Conservation (phyloP, 192 early-diverging fungal species). For the Mortierella antarctica region DNA sequence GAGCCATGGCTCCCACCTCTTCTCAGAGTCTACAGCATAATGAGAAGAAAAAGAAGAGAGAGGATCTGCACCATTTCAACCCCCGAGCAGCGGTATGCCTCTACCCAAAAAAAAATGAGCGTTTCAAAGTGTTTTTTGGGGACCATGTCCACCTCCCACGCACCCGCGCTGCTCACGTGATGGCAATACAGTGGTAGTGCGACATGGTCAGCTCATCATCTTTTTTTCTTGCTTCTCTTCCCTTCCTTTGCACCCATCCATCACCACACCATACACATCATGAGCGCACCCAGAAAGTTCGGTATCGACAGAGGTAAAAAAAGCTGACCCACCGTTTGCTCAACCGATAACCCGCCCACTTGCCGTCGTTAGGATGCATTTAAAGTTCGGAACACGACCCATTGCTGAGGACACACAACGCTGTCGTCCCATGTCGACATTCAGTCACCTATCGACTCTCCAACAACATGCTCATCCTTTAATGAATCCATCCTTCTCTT, state of each 20-base stretch:
- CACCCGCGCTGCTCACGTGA: too few relatives aligned
- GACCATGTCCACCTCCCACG: too few relatives aligned
- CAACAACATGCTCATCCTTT: neutral
- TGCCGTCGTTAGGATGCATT: neutral
- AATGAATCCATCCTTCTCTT: conserved; percentile 1
- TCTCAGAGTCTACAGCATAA: too few relatives aligned
- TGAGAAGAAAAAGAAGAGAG: too few relatives aligned
- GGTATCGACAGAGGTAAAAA: conserved; percentile 52
- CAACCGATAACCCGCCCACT: neutral
- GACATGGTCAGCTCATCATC: conserved; percentile 1
- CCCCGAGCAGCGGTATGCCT: too few relatives aligned
- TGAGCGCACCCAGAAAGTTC: conserved; percentile 44
- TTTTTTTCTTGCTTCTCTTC: conserved; percentile 1
- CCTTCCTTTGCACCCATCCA: neutral
- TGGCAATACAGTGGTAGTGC: too few relatives aligned
- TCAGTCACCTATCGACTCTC: conserved; percentile 1
- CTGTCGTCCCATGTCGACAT: neutral
- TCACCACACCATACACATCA: conserved; percentile 10
- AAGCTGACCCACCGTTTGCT: too few relatives aligned
- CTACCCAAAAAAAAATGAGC: too few relatives aligned
- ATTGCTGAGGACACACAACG: neutral
- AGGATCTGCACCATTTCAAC: too few relatives aligned
- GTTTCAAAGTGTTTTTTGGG: too few relatives aligned
- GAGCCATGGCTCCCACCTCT: too few relatives aligned
- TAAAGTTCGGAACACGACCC: neutral